Evolutionary conservation across 192 early-diverging fungal genomes (phyloP).

Genomic region (Coemansia sp.): DNA sequence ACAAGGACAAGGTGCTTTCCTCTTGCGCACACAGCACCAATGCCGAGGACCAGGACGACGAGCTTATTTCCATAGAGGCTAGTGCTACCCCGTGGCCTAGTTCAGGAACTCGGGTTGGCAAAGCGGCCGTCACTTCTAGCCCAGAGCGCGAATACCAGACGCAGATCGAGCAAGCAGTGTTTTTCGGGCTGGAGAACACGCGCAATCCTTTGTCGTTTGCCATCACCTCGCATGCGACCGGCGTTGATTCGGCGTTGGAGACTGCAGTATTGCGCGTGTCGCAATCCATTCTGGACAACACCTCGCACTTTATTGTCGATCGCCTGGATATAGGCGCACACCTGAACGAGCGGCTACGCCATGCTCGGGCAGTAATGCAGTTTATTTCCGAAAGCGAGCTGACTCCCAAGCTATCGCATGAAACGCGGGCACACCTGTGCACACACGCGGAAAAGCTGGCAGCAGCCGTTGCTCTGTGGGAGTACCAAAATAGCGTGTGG

Average conservation of each 20-base stretch:
- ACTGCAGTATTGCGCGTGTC: conserved; percentile 33
- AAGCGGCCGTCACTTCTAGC: conserved; percentile 3
- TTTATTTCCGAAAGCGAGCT: conserved; percentile 25
- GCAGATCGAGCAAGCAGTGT: conserved; percentile 52
- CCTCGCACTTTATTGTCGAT: conserved; percentile 38
- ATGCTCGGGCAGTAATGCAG: conserved; percentile 30
- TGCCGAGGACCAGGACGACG: neutral
- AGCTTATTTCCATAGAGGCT: neutral
- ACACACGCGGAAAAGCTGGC: conserved; percentile 41
- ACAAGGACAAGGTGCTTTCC: conserved; percentile 7
- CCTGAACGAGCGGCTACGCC: conserved; percentile 34
- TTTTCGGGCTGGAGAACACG: conserved; percentile 23
- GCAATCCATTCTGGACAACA: conserved; percentile 34
- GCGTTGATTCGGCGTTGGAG: conserved; percentile 28
- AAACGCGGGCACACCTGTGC: conserved; percentile 24
- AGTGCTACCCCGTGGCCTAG: neutral
- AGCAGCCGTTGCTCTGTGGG: conserved; percentile 41
- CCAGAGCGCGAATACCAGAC: conserved; percentile 17
- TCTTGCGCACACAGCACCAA: neutral
- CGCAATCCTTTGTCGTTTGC: conserved; percentile 35
- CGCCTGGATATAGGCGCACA: conserved; percentile 40
- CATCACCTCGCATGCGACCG: conserved; percentile 16
- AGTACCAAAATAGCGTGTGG: conserved; percentile 37
- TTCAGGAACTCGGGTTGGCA: conserved; percentile 1
- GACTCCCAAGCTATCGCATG: conserved; percentile 10